Percentiles rank a stretch among this genome's conserved stretches.
Evolutionary conservation across 257 asterid species (phyloP).

Genomic region (Solanum tacnaense): DNA sequence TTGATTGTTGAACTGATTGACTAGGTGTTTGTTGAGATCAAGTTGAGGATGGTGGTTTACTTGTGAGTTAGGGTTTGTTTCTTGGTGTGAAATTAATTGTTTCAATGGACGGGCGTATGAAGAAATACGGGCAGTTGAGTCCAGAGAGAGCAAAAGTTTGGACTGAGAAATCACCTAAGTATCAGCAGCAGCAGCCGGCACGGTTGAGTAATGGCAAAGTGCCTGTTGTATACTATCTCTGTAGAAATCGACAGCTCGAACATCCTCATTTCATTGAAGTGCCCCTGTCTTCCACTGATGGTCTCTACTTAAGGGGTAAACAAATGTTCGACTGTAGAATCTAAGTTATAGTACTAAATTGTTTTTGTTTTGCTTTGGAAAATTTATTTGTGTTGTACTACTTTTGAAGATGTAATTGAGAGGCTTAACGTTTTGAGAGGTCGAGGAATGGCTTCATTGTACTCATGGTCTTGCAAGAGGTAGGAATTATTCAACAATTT

Average conservation of each 20-base stretch:
- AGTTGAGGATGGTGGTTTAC: not conserved
- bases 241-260: slow-evolving; percentile 78
- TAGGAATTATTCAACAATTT: slow-evolving; percentile 10
- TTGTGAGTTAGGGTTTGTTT: not conserved
- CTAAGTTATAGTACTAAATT: not conserved
- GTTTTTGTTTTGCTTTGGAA: not conserved
- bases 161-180: slow-evolving; percentile 85
- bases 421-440: slow-evolving; percentile 84
- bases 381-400: not conserved
- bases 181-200: slow-evolving; percentile 24
- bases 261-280: slow-evolving; percentile 99
- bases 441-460: slow-evolving; percentile 84
- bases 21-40: not conserved
- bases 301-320: slow-evolving; percentile 82
- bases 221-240: slow-evolving; percentile 74
- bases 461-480: slow-evolving; percentile 99
- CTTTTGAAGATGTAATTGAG: slow-evolving; percentile 67
- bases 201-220: slow-evolving; percentile 29
- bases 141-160: slow-evolving; percentile 91
- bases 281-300: slow-evolving; percentile 68
- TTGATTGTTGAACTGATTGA: not conserved
- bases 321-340: not conserved
- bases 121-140: slow-evolving; percentile 55
- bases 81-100: not conserved
- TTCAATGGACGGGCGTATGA: slow-evolving; percentile 49